Conservation (phyloP, 768 basidiomycete genomes). For the Hygrophoropsis aurantiaca region DNA sequence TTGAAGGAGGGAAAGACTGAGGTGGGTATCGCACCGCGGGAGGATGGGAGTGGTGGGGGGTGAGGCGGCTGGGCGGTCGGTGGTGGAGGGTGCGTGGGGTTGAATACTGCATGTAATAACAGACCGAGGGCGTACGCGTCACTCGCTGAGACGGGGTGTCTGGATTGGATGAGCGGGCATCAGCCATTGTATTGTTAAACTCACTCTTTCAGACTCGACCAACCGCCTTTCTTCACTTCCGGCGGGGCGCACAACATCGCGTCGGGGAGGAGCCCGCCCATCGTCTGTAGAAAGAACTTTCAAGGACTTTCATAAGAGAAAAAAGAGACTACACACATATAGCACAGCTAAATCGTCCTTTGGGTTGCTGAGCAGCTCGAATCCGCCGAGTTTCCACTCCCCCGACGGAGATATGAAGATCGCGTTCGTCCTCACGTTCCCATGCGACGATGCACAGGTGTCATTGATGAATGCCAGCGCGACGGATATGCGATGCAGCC, state of each 20-base stretch:
- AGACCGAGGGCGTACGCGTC: conserved; percentile 91
- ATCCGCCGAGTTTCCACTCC: conserved; percentile 96
- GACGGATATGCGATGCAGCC: conserved; percentile 86
- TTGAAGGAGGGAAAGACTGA: conserved; percentile 80
- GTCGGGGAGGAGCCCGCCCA: conserved; percentile 64
- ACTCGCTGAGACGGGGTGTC: conserved; percentile 56
- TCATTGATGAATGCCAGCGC: conserved; percentile 91
- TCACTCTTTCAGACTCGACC: conserved; percentile 82
- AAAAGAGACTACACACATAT: conserved; percentile 58
- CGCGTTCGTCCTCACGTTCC: conserved; percentile 68
- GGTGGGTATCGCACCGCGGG: conserved; percentile 74
- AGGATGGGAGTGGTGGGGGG: conserved; percentile 73
- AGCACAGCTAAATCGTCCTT: conserved; percentile 77
- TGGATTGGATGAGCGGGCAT: conserved; percentile 18
- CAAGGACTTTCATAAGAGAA: conserved; percentile 5
- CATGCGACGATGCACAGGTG: conserved; percentile 78
- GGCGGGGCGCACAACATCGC: conserved; percentile 67
- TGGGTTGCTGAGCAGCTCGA: conserved; percentile 84
- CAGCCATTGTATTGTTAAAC: conserved; percentile 10
- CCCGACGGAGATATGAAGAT: conserved; percentile 91
- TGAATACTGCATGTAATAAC: conserved; percentile 84
- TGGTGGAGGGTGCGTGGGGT: conserved; percentile 73
- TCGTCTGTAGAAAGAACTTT: too few relatives aligned
- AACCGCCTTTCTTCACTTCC: conserved; percentile 87
- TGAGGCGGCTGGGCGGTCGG: conserved; percentile 70